Evolutionary conservation across 2,329 filamentous ascomycete species (phyloP), one percentile per base, ranked within the genome.

Genomic region (Hymenoscyphus infarciens): DNA sequence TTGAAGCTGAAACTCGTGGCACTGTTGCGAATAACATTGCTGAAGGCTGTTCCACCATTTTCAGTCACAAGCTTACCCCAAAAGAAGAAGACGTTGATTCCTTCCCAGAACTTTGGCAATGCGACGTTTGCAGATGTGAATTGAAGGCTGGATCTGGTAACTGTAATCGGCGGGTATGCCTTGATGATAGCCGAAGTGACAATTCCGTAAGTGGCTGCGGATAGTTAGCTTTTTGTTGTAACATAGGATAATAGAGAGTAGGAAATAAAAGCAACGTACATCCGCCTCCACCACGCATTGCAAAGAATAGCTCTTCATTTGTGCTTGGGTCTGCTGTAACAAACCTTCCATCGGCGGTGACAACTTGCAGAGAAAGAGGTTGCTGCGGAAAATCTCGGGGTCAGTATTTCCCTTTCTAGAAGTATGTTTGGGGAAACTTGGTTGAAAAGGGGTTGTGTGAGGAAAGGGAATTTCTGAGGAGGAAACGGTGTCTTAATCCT

Each of bases 171-270:
- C 0, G 79, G 77, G 67, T 84, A 76, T 0, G 82, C 80, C 63
- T 81, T 81, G 13, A 83, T 71, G 0, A 84, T 86, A 53, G 86
- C 75, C 0, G 82, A 84, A 1, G 62, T 66, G 3, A 67, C 60
- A 25, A 66, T 53, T 33, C 64, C 66, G 16, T 57, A 68, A n/a
- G 64, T 64, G 3, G 45, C 45, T 52, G 19, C 45, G 13, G 2
- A 22, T 13, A 52, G 11, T 52, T 52, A 52, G 45, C 45, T 25
- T 13, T 52, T 52, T 22, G 4, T 2, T 52, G 16, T 42, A 5
- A 52, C 8, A 52, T 38, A 25, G 7, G 1, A 49, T 16, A 49
- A 13, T 49, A 35, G 3, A 39, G 22, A 25, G 25, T 22, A 13
- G 5, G 3, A 13, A 13, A 5, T 8, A 55, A 55, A 55, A 11